Base-by-base conservation (phyloP, 1,284 basidiomycete species). In the Sporisorium exsertum region DNA sequence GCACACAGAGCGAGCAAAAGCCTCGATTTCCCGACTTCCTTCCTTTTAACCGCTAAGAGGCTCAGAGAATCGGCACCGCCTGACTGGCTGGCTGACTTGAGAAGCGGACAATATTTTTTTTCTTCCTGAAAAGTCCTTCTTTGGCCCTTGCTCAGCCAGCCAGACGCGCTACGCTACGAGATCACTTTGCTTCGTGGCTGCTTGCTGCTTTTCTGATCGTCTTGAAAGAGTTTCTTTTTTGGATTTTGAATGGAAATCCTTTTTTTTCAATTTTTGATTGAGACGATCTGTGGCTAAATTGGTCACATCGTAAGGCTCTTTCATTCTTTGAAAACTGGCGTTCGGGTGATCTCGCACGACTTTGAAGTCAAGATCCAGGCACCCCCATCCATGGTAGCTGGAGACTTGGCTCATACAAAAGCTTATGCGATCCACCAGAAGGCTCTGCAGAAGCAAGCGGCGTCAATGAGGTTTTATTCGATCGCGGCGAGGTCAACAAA, bases 81-180 rank as follows among this genome's bases (percentile, higher is more conserved):
- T 43, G 37, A 12, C 55, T 40, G 56, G 13, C 60, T 35, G 55
- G 46, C 57, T 51, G 43, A 58, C 55, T 32, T 57, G 49, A 50
- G 27, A 49, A 32, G 49, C 55, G 55, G 43, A 57, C 55, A 57
- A 57, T 47, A 46, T 35, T 57, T 57, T 56, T 42, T 45, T 15
- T 32, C 15, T 22, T 8, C 27, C n/a, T 43, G n/a, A n/a, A n/a
- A n/a, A n/a, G n/a, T n/a, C 33, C 24, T 40, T 54, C 26, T 29
- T 37, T 6, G 6, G 3, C 10, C n/a, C 33, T 32, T 55, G 37
- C 53, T 55, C 40, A 55, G 53, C 53, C 24, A 43, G 35, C 2
- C 37, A 40, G 57, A 70, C 61, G 67, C 62, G 62, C 67, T 58
- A 58, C 62, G 61, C 67, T 58, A 61, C 62, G 61, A 70, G 62